These are phyloP conservation scores for Sicyos baderoa DNA, from an alignment of 306 rosid species.

Conservation along the genomic window DNA sequence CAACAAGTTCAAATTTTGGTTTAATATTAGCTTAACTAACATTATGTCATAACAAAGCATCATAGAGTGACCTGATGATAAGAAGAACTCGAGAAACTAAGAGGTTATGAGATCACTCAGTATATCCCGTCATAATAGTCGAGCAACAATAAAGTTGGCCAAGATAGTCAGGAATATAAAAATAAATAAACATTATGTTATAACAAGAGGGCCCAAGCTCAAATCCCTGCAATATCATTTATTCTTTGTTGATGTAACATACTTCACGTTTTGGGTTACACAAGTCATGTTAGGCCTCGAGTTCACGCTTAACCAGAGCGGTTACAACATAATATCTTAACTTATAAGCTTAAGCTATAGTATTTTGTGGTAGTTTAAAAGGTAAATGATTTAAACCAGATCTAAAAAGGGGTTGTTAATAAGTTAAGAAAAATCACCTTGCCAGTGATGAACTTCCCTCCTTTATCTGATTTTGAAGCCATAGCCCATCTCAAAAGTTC, in stretches of 20 bases:
- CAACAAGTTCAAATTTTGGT: neutral
- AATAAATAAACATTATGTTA: neutral
- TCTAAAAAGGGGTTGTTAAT: neutral
- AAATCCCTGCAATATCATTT: no score
- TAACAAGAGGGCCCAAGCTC: neutral
- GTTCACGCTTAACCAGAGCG: neutral
- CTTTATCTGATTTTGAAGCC: conserved; percentile 61
- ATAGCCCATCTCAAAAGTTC: conserved; percentile 87
- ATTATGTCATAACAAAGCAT: no score
- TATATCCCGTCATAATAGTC: no score
- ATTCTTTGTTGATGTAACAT: no score
- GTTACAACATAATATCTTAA: neutral
- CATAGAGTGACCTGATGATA: no score
- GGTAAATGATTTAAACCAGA: neutral
- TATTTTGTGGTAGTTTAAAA: neutral
- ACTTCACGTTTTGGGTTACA: neutral
- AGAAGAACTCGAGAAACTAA: no score
- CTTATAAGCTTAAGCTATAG: neutral
- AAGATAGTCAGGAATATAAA: no score
- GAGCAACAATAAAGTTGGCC: no score
- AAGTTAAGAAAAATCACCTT: conserved; percentile 40
- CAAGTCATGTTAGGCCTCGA: neutral
- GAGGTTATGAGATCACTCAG: no score
- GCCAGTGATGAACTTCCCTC: conserved; percentile 44
- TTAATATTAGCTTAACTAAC: no score